These are phyloP conservation scores for Fusarium sp. DNA, from an alignment of 2,329 filamentous ascomycete species.

Conservation along the genomic window DNA sequence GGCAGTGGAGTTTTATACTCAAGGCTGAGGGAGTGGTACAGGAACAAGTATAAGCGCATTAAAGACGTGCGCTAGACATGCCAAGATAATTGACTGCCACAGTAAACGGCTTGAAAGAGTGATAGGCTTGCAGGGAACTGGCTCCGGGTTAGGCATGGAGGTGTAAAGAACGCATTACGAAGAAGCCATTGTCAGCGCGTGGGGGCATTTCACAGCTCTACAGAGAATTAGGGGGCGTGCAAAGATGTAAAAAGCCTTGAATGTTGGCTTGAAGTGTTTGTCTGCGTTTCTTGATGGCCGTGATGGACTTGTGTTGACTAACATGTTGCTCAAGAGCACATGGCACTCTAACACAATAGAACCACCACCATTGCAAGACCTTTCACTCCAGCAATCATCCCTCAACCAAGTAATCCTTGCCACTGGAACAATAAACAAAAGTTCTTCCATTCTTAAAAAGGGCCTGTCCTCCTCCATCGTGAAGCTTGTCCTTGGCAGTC, in stretches of 20 bases:
- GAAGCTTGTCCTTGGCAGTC: conserved; percentile 36
- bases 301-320: background rate
- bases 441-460: background rate
- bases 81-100: conserved; percentile 19
- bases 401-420: background rate
- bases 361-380: background rate
- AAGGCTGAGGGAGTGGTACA: conserved; percentile 3
- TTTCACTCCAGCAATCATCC: background rate
- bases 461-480: conserved; percentile 6
- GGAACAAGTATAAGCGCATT: background rate
- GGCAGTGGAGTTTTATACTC: conserved; percentile 24
- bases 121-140: conserved; percentile 8
- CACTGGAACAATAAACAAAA: background rate
- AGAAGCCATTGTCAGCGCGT: conserved; percentile 6
- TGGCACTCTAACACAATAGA: background rate
- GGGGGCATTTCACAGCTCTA: conserved; percentile 16
- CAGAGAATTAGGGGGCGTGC: background rate
- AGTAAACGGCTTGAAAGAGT: background rate
- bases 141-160: conserved; percentile 1
- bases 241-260: no score
- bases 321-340: background rate
- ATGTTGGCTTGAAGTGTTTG: background rate
- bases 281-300: background rate
- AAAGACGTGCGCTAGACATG: background rate
- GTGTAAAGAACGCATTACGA: conserved; percentile 3